Conservation (phyloP, 805 yeast genomes). For the Ogataea saltuana region DNA sequence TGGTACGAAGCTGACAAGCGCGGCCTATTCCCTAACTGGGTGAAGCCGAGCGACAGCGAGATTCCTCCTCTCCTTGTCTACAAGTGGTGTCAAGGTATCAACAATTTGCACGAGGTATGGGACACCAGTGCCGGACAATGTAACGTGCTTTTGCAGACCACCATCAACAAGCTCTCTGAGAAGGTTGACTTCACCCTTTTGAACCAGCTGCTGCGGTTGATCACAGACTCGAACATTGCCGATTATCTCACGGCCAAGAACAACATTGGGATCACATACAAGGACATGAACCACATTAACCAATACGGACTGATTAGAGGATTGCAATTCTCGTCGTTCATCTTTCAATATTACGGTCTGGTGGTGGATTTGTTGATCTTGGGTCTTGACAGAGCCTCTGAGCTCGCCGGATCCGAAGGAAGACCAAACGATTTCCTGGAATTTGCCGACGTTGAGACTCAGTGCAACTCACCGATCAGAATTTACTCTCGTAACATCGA, state of each 20-base stretch:
- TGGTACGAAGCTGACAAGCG: conserved; percentile 95
- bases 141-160: conserved; percentile 81
- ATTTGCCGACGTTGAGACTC: conserved; percentile 58
- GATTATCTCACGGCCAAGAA: conserved; percentile 93
- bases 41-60: conserved; percentile 92
- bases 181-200: conserved; percentile 86
- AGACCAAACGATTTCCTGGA: conserved; percentile 79
- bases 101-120: conserved; percentile 80
- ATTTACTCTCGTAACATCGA: conserved; percentile 83
- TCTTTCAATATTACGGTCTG: conserved; percentile 87
- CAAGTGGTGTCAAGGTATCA: conserved; percentile 92
- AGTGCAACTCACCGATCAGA: conserved; percentile 72
- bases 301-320: conserved; percentile 88
- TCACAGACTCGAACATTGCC: conserved; percentile 88
- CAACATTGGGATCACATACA: conserved; percentile 77
- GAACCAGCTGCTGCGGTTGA: conserved; percentile 74
- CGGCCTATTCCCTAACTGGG: conserved; percentile 90
- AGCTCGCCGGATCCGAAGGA: conserved; percentile 76
- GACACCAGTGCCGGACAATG: conserved; percentile 69
- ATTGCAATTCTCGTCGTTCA: conserved; percentile 84
- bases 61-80: conserved; percentile 89
- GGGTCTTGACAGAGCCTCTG: conserved; percentile 85
- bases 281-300: conserved; percentile 94
- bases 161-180: conserved; percentile 69
- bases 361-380: conserved; percentile 77